phyloP scores from a whole-genome alignment of 129 eudicot species.

The Rutidosis leptorrhynchoides region DNA sequence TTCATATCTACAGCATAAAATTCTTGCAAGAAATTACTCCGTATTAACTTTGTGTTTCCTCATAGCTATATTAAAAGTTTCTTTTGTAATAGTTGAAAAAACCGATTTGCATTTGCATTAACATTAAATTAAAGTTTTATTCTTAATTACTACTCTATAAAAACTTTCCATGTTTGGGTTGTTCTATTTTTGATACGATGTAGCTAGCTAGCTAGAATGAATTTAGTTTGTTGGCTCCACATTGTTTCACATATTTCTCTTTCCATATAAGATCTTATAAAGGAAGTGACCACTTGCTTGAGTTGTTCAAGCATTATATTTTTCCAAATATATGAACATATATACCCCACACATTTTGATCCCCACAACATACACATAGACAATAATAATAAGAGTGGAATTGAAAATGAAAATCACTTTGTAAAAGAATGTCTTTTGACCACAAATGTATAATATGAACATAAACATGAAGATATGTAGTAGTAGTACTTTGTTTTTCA shows the following conservation, averaged over 20 bases:
- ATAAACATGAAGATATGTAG: no score
- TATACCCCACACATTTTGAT: slow-evolving; percentile 6
- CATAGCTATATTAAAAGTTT: no score
- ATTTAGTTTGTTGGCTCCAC: neutral
- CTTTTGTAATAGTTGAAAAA: no score
- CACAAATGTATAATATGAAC: neutral
- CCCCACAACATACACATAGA: slow-evolving; percentile 7
- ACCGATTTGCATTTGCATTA: no score
- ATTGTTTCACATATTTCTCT: slow-evolving; percentile 1
- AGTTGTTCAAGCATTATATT: neutral
- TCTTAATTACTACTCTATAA: neutral
- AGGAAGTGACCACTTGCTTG: neutral
- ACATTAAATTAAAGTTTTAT: neutral
- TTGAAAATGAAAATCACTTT: no score
- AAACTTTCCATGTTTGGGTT: neutral
- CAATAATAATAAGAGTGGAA: neutral
- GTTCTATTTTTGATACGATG: neutral
- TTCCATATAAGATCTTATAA: neutral
- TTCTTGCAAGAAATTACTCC: no score
- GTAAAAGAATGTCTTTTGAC: neutral
- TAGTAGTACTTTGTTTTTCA: neutral
- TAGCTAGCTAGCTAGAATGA: no score
- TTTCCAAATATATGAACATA: neutral
- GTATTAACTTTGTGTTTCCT: no score
- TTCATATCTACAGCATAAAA: no score